A percentile compares a stretch with the other conserved stretches of the same genome.
Evolutionary conservation across 148 eudicot genomes (phyloP).

Genomic region (Nepenthes gracilis): DNA sequence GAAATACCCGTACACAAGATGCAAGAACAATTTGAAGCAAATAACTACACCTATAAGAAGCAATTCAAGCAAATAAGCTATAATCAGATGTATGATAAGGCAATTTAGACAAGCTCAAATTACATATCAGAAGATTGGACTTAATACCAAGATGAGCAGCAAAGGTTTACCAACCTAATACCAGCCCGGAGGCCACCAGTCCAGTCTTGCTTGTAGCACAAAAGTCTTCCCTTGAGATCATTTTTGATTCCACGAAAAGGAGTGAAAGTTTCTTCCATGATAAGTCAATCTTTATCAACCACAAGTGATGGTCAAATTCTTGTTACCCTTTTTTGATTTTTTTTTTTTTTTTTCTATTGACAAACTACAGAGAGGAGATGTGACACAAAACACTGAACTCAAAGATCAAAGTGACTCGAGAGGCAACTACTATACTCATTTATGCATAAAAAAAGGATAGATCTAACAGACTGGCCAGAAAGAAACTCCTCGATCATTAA

Average conservation of each 20-base stretch:
- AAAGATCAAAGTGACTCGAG: slow-evolving; percentile 49
- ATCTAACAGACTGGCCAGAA: slow-evolving; percentile 18
- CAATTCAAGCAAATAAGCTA: slow-evolving; percentile 1
- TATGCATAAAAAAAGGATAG: slow-evolving; percentile 18
- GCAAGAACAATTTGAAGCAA: background rate
- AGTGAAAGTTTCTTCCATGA: slow-evolving; percentile 94
- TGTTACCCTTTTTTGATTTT: background rate
- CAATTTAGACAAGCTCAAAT: background rate
- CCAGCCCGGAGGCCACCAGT: slow-evolving; percentile 85
- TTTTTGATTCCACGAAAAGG: slow-evolving; percentile 93
- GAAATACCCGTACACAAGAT: background rate
- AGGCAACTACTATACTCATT: slow-evolving; percentile 34
- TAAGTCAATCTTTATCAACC: slow-evolving; percentile 10
- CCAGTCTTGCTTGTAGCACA: slow-evolving; percentile 98
- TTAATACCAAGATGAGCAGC: background rate
- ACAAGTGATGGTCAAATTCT: background rate
- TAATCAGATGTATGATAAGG: background rate
- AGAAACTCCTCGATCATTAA: slow-evolving; percentile 7
- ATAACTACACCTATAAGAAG: background rate
- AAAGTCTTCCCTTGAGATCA: slow-evolving; percentile 76
- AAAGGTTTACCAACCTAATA: slow-evolving; percentile 48
- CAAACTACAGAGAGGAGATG: slow-evolving; percentile 4
- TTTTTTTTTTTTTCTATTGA: slow-evolving; percentile 9
- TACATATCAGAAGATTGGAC: no score
- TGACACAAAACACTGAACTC: slow-evolving; percentile 14